These are phyloP conservation scores for Ceratocystis albifundus DNA, from an alignment of 2,329 filamentous ascomycete genomes.

Conservation along the genomic window DNA sequence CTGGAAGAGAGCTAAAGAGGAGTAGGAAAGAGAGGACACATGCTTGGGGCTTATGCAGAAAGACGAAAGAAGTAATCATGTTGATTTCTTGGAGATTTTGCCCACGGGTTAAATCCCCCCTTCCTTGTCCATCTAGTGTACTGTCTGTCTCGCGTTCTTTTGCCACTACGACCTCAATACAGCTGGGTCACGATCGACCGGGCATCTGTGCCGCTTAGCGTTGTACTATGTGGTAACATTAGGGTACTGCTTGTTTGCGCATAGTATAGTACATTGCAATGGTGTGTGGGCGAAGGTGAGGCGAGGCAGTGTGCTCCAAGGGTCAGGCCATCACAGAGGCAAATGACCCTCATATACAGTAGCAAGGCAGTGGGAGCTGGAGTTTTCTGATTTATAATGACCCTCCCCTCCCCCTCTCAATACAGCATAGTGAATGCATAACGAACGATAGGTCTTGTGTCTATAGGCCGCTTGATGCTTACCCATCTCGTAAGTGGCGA, in stretches of 20 bases:
- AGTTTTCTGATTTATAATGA: neutral
- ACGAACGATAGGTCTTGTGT: neutral
- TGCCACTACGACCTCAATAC: conserved; percentile 2
- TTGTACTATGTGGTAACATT: neutral
- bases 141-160: neutral
- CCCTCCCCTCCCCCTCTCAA: too few relatives aligned
- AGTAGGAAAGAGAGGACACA: neutral
- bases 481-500: conserved; percentile 12
- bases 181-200: conserved; percentile 4
- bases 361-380: neutral
- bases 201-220: neutral
- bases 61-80: neutral
- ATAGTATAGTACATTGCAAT: neutral
- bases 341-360: neutral
- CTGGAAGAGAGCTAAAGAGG: neutral
- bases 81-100: neutral
- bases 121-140: neutral
- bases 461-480: neutral
- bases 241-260: neutral
- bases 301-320: neutral
- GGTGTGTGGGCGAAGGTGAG: neutral
- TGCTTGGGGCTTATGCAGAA: neutral
- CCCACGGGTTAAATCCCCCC: neutral
- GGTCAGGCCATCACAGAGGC: neutral
- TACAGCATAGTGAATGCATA: too few relatives aligned